A percentile compares a stretch with the other conserved stretches of the same genome.
Conservation (phyloP, 2,329 filamentous ascomycete genomes). For the Lomentospora prolificans region DNA sequence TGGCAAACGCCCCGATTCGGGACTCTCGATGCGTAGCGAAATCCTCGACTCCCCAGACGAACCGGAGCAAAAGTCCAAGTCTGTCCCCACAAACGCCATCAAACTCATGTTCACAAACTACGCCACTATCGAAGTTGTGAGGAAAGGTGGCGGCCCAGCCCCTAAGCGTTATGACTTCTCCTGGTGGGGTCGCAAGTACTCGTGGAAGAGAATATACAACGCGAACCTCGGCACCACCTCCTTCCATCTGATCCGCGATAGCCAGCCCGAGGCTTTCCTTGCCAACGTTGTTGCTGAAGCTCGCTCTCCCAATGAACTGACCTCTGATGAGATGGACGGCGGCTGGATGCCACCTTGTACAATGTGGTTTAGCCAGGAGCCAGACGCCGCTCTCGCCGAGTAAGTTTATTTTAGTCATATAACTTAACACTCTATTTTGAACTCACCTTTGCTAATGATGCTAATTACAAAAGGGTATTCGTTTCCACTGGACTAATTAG, state of each 20-base stretch:
- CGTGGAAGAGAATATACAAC: slow-evolving; percentile 68
- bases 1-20: not conserved
- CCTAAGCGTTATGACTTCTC: slow-evolving; percentile 81
- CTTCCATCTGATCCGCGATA: slow-evolving; percentile 68
- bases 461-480: too few relatives aligned
- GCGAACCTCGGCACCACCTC: slow-evolving; percentile 60
- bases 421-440: too few relatives aligned
- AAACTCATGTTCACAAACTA: slow-evolving; percentile 97
- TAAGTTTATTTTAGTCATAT: too few relatives aligned
- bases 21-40: slow-evolving; percentile 1
- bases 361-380: slow-evolving; percentile 77
- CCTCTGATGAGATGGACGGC: slow-evolving; percentile 65
- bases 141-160: slow-evolving; percentile 49
- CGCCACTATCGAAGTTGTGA: slow-evolving; percentile 74
- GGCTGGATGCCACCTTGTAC: slow-evolving; percentile 87
- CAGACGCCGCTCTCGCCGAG: slow-evolving; percentile 70
- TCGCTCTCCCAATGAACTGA: slow-evolving; percentile 58
- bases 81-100: slow-evolving; percentile 55
- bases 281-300: slow-evolving; percentile 81
- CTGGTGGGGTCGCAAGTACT: slow-evolving; percentile 82
- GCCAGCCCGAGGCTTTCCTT: slow-evolving; percentile 46
- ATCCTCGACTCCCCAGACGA: not conserved
- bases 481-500: slow-evolving; percentile 82
- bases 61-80: not conserved
- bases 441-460: slow-evolving; percentile 15